A percentile compares a stretch with the other conserved stretches of the same genome.
phyloP scores from a whole-genome alignment of 2,329 filamentous ascomycete species.

The Alternaria triticimaculans region DNA sequence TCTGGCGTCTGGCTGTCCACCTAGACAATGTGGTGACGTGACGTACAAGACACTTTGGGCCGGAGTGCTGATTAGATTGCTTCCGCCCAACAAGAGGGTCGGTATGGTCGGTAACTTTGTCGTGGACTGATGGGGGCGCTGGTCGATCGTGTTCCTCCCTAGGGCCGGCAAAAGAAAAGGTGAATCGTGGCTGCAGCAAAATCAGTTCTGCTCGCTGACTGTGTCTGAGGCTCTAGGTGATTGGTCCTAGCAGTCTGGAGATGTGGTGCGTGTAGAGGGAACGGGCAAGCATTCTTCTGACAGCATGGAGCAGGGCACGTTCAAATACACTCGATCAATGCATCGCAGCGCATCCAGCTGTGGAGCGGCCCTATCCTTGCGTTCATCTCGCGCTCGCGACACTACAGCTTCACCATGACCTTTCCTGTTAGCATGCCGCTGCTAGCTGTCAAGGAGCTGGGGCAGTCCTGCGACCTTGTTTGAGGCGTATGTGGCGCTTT shows the following conservation, averaged over 20 bases:
- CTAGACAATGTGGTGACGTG: slow-evolving; percentile 7
- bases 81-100: slow-evolving; percentile 17
- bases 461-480: slow-evolving; percentile 40
- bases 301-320: slow-evolving; percentile 35
- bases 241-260: slow-evolving; percentile 26
- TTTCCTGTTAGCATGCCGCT: slow-evolving; percentile 35
- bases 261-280: slow-evolving; percentile 25
- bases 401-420: slow-evolving; percentile 37
- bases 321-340: slow-evolving; percentile 43
- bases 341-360: slow-evolving; percentile 33
- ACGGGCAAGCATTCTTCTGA: slow-evolving; percentile 22
- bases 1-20: neutral
- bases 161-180: slow-evolving; percentile 25
- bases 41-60: neutral
- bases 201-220: slow-evolving; percentile 33
- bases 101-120: neutral
- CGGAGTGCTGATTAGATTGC: slow-evolving; percentile 17
- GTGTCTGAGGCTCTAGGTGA: slow-evolving; percentile 15
- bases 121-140: slow-evolving; percentile 5
- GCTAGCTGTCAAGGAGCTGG: slow-evolving; percentile 36
- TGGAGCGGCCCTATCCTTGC: slow-evolving; percentile 42
- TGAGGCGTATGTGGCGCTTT: slow-evolving; percentile 44
- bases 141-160: slow-evolving; percentile 16
- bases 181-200: slow-evolving; percentile 24
- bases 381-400: slow-evolving; percentile 33